These are phyloP conservation scores for Mucor circinelloides DNA, from an alignment of 371 early-diverging fungal genomes.

Conservation along the genomic window DNA sequence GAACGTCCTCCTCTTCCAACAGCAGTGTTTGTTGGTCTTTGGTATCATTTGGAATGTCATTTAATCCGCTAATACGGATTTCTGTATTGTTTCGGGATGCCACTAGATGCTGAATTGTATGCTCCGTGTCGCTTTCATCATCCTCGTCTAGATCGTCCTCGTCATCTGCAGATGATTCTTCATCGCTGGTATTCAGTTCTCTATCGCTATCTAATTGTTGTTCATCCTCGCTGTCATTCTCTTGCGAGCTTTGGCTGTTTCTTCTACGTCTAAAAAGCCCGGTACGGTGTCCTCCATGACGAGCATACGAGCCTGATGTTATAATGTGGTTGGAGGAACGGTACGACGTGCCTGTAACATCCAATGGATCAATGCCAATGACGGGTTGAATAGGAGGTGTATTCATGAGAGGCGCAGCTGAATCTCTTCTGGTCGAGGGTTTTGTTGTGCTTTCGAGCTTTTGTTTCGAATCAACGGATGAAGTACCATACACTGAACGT, in stretches of 20 bases:
- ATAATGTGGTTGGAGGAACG: background rate
- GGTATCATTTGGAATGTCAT: slow-evolving; percentile 13
- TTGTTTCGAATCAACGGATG: slow-evolving; percentile 15
- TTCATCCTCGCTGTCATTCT: slow-evolving; percentile 1
- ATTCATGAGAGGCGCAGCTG: slow-evolving; percentile 51
- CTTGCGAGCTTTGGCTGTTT: slow-evolving; percentile 23
- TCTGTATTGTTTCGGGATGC: background rate
- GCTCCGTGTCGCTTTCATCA: slow-evolving; percentile 17
- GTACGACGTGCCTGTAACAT: background rate
- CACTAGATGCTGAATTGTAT: slow-evolving; percentile 2
- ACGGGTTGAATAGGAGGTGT: slow-evolving; percentile 29
- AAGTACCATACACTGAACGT: slow-evolving; percentile 45
- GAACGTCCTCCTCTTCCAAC: slow-evolving; percentile 47
- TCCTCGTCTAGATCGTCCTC: background rate
- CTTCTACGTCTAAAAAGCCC: slow-evolving; percentile 28
- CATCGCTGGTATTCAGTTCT: slow-evolving; percentile 39
- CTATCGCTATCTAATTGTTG: slow-evolving; percentile 11
- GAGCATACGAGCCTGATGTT: slow-evolving; percentile 7
- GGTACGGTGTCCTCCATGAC: slow-evolving; percentile 1
- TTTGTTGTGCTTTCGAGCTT: background rate
- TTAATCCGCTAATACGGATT: slow-evolving; percentile 18
- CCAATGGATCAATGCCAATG: slow-evolving; percentile 2
- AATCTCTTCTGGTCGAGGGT: slow-evolving; percentile 32
- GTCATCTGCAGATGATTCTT: slow-evolving; percentile 12
- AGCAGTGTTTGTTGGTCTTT: slow-evolving; percentile 26